Conservation (phyloP, 2,329 filamentous ascomycete species). For the Kalaharituber pfeilii region DNA sequence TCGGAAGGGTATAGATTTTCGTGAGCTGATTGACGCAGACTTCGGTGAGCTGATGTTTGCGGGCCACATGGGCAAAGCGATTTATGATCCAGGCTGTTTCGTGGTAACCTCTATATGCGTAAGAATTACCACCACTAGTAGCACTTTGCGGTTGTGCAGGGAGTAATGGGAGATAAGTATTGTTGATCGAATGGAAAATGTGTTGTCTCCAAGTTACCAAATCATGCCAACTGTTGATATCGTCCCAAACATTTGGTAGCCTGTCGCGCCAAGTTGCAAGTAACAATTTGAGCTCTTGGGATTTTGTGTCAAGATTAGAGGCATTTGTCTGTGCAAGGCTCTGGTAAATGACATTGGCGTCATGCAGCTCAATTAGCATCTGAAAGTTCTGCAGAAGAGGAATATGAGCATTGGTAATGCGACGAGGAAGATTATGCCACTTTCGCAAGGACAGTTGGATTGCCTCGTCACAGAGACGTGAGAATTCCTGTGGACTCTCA, state of each 20-base stretch:
- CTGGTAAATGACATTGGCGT: slow-evolving; percentile 89
- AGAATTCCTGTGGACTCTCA: slow-evolving; percentile 65
- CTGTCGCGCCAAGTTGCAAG: slow-evolving; percentile 91
- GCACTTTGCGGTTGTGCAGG: slow-evolving; percentile 53
- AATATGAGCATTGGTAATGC: slow-evolving; percentile 87
- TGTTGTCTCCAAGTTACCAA: slow-evolving; percentile 99
- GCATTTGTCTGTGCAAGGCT: slow-evolving; percentile 74
- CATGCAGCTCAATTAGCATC: slow-evolving; percentile 88
- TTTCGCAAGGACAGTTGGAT: slow-evolving; percentile 95
- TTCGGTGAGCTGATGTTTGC: slow-evolving; percentile 90
- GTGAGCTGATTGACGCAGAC: slow-evolving; percentile 95
- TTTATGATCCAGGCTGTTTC: slow-evolving; percentile 99
- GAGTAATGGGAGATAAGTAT: slow-evolving; percentile 71
- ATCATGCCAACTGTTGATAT: slow-evolving; percentile 98
- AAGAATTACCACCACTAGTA: slow-evolving; percentile 57
- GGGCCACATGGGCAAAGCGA: slow-evolving; percentile 88
- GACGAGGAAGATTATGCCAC: slow-evolving; percentile 93
- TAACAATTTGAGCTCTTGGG: slow-evolving; percentile 82
- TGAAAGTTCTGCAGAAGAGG: slow-evolving; percentile 95
- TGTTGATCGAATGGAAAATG: slow-evolving; percentile 94
- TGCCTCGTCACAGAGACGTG: slow-evolving; percentile 81
- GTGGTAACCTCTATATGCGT: slow-evolving; percentile 91
- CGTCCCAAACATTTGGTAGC: slow-evolving; percentile 94
- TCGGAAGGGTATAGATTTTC: slow-evolving; percentile 93
- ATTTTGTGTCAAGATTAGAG: slow-evolving; percentile 78